Base-by-base conservation (phyloP, 495 filamentous ascomycete genomes). In the Neurospora tetrasperma region DNA sequence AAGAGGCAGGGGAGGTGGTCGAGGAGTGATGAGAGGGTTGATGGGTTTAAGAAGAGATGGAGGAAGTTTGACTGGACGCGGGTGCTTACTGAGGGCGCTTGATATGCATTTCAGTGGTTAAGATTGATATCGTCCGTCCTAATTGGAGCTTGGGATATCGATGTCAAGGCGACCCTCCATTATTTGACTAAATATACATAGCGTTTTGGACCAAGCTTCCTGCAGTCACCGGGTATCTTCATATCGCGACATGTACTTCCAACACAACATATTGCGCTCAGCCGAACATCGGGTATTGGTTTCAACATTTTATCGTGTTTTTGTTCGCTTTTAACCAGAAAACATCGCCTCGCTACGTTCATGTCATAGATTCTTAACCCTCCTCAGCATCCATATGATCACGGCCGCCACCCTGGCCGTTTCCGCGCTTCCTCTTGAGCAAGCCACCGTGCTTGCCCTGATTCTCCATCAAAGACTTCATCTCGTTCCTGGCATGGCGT, bases 1-100 rank as follows among this genome's bases (percentile, higher is more conserved):
- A 97, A 93, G 85, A 91, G 88, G 78, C 94, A 98, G 82, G 96
- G 96, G 70, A 86, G 93, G 72, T 99, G 96, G 96, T 85, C 85
- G n/a, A 89, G 89, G 71, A 85, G 83, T 48, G 93, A 94, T 80
- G 86, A 85, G 69, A 86, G 96, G 75, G 86, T 92, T 10, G 94
- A 94, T 20, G 89, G 84, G 16, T 99, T 96, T 76, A 91, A 86
- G 83, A 93, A 90, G 83, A 84, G 89, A 69, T 99, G 96, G 96
- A 88, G 88, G 77, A 93, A 94, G 82, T 98, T 93, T 81, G 96
- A 99, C 84, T 99, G 96, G 96, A 98, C 96, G 23, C 89, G 90
- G 78, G 89, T 94, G 38, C 81, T 99, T 43, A 77, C 84, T 23
- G 86, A 84, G 71, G 82, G 74, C 5, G 69, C 69, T 70, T 73